Percentiles rank a stretch among this genome's conserved stretches.
Evolutionary conservation across 768 basidiomycete species (phyloP).

Genomic region (Auricularia auricula-judae): DNA sequence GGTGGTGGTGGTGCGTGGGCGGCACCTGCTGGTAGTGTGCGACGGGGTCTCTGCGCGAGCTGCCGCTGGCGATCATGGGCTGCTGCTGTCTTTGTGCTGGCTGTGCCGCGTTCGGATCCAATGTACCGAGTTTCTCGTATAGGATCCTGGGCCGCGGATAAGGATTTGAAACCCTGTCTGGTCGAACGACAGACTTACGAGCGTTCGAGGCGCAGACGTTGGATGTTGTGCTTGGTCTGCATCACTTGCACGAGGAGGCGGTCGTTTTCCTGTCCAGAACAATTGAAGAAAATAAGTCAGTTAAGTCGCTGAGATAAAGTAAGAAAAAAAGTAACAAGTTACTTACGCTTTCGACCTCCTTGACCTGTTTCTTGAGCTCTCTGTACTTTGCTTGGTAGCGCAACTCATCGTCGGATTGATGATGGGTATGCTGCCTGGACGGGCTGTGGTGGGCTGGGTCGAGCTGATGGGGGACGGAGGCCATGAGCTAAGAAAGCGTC

Average conservation of each 20-base stretch:
- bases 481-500: conserved; percentile 13
- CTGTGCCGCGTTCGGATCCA: conserved; percentile 27
- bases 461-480: conserved; percentile 19
- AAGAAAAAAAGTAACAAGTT: conserved; percentile 4
- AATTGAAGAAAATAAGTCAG: no score
- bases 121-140: conserved; percentile 65
- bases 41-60: background rate
- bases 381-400: conserved; percentile 85
- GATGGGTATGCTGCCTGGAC: conserved; percentile 44
- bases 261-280: conserved; percentile 63
- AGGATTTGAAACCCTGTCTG: conserved; percentile 1
- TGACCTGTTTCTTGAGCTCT: conserved; percentile 79
- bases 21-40: background rate
- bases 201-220: conserved; percentile 79
- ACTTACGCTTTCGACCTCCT: conserved; percentile 73
- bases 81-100: background rate
- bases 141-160: conserved; percentile 37
- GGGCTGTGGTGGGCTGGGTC: conserved; percentile 34
- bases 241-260: conserved; percentile 74
- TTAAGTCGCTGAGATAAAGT: background rate
- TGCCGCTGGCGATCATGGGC: background rate
- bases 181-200: conserved; percentile 47
- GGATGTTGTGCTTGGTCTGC: conserved; percentile 70
- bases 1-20: background rate
- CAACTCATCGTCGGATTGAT: conserved; percentile 72